Conservation (phyloP, 306 rosid genomes). For the Begonia peltatifolia region DNA sequence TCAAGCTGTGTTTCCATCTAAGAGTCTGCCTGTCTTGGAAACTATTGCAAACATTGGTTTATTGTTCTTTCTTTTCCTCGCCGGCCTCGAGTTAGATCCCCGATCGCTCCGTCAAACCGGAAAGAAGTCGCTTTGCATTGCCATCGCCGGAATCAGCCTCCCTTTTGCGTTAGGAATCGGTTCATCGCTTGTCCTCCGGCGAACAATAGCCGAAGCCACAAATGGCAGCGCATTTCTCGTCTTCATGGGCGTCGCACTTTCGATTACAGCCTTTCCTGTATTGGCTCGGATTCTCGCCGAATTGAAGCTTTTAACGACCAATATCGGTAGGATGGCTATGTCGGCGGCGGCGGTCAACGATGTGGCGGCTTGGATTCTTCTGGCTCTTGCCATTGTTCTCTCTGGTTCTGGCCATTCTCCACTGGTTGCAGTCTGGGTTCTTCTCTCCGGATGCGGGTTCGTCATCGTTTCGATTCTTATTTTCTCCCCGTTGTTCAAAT, state of each 20-base stretch:
- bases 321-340: conserved; percentile 68
- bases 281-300: conserved; percentile 83
- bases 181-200: conserved; percentile 41
- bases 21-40: conserved; percentile 65
- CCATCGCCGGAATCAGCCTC: conserved; percentile 56
- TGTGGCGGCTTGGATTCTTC: conserved; percentile 85
- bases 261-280: conserved; percentile 86
- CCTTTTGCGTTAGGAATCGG: conserved; percentile 81
- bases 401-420: conserved; percentile 48
- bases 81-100: conserved; percentile 67
- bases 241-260: conserved; percentile 87
- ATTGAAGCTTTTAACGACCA: conserved; percentile 77
- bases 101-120: conserved; percentile 54
- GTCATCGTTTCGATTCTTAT: conserved; percentile 24
- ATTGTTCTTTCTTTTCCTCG: conserved; percentile 64
- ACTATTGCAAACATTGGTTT: conserved; percentile 86
- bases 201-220: conserved; percentile 56
- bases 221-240: conserved; percentile 41
- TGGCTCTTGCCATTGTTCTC: conserved; percentile 74
- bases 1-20: conserved; percentile 52
- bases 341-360: conserved; percentile 93
- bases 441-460: conserved; percentile 47
- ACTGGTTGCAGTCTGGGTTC: conserved; percentile 62
- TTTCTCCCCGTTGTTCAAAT: conserved; percentile 48
- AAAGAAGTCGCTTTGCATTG: conserved; percentile 48